Conservation (phyloP, 2,329 filamentous ascomycete species). For the Colletotrichum higginsianum region DNA sequence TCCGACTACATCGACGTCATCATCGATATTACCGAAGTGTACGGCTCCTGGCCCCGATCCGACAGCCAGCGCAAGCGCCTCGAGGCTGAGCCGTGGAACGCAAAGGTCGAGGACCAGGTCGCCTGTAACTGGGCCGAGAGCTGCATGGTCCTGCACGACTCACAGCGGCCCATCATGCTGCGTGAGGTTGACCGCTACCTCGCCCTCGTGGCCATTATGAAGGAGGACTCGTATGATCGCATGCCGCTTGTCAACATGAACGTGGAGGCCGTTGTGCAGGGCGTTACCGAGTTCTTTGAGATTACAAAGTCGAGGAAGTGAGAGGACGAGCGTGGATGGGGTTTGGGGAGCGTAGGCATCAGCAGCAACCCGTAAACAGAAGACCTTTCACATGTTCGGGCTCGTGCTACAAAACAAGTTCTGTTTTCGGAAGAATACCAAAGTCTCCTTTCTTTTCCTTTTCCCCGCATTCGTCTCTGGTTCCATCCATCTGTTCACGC, state of each 20-base stretch:
- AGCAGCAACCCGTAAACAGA: background rate
- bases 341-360: background rate
- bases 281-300: conserved; percentile 84
- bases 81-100: conserved; percentile 73
- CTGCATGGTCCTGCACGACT: conserved; percentile 76
- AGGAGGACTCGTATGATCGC: conserved; percentile 86
- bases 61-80: conserved; percentile 68
- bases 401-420: background rate
- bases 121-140: conserved; percentile 78
- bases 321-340: conserved; percentile 12
- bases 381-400: background rate
- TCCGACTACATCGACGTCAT: conserved; percentile 99
- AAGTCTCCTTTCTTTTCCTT: background rate
- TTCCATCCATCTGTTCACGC: background rate
- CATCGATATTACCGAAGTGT: conserved; percentile 96
- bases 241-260: conserved; percentile 91
- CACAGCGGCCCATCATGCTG: conserved; percentile 75
- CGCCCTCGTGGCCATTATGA: conserved; percentile 88
- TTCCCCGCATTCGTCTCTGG: background rate
- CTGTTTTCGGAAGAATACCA: background rate
- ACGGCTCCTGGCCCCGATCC: conserved; percentile 80
- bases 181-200: conserved; percentile 82
- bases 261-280: conserved; percentile 84
- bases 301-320: conserved; percentile 73
- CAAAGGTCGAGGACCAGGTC: conserved; percentile 75